Base-by-base conservation (phyloP, 805 yeast genomes). In the Lachancea mirantina region DNA sequence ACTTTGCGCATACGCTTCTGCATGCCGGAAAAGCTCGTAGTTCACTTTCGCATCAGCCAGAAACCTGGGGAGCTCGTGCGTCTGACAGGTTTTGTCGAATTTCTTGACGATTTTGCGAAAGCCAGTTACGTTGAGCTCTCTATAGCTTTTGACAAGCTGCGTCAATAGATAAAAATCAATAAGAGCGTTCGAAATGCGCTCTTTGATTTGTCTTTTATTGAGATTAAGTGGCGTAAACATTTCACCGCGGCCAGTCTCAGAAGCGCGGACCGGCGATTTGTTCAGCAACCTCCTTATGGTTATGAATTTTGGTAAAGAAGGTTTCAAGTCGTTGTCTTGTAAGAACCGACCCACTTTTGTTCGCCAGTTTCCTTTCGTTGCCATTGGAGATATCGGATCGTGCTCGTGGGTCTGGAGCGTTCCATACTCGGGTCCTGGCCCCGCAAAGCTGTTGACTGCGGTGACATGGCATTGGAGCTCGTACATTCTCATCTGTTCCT, bases 91-190 rank as follows among this genome's bases (percentile, higher is more conserved):
- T 49, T 92, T 92, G 58, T 92, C 98, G 52, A 75, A 88, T 55
- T 92, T 92, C 52, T 92, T 92, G 38, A 85, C 67, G 48, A 92
- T 77, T 49, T 92, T 92, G 32, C 95, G 71, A 48, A 88, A 76
- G 0, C 94, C 98, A 0, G 95, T 87, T 19, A 87, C 68, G 57
- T 92, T 92, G 45, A 88, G 57, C 29, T 78, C 65, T 43, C 84
- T 68, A 55, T 77, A 92, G 11, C 55, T 49, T 30, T 54, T 57
- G 17, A 55, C 47, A 35, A 57, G 37, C 39, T 55, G 60, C 26
- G 55, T 34, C 32, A 40, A 54, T 15, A 52, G 42, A 34, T 54
- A 57, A 34, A 40, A 55, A 20, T 55, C 59, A 10, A 55, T 40
- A 5, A 57, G 42, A 6, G 62, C 61, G 28, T 54, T 52, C 14